Evolutionary conservation across 768 basidiomycete species (phyloP).

Genomic region (Termitomyces sp.): DNA sequence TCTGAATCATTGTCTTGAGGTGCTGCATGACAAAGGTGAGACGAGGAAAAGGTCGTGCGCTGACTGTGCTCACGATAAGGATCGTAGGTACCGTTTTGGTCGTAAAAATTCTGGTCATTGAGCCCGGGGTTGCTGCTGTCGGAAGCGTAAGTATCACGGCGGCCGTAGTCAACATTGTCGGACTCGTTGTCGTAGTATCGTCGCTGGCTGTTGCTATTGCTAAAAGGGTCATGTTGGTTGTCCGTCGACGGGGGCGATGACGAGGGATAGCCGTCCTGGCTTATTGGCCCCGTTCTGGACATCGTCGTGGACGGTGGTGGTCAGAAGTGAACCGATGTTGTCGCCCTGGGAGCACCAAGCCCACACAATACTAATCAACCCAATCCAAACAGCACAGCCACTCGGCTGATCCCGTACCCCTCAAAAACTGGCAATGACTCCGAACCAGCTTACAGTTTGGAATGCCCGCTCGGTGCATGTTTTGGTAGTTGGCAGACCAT

Average conservation of each 20-base stretch:
- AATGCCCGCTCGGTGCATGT: background rate
- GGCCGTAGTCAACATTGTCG: constrained; percentile 58
- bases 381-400: constrained; percentile 13
- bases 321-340: constrained; percentile 13
- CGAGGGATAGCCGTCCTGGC: constrained; percentile 61
- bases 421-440: background rate
- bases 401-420: constrained; percentile 7
- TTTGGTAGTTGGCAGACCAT: background rate
- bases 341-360: constrained; percentile 14
- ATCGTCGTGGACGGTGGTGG: constrained; percentile 35
- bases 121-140: constrained; percentile 60
- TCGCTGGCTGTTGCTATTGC: constrained; percentile 34
- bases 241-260: constrained; percentile 49
- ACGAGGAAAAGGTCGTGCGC: constrained; percentile 1
- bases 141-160: constrained; percentile 64
- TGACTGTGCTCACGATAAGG: constrained; percentile 43
- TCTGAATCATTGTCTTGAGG: constrained; percentile 85
- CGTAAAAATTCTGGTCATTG: constrained; percentile 63
- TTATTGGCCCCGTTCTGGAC: constrained; percentile 47
- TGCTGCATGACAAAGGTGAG: constrained; percentile 34
- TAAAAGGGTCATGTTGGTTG: constrained; percentile 66
- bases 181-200: constrained; percentile 75
- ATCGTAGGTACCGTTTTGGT: constrained; percentile 58
- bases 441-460: background rate
- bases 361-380: constrained; percentile 1